A percentile compares a stretch with the other conserved stretches of the same genome.
phyloP scores from a whole-genome alignment of 495 filamentous ascomycete genomes.

The Neurospora discreta region DNA sequence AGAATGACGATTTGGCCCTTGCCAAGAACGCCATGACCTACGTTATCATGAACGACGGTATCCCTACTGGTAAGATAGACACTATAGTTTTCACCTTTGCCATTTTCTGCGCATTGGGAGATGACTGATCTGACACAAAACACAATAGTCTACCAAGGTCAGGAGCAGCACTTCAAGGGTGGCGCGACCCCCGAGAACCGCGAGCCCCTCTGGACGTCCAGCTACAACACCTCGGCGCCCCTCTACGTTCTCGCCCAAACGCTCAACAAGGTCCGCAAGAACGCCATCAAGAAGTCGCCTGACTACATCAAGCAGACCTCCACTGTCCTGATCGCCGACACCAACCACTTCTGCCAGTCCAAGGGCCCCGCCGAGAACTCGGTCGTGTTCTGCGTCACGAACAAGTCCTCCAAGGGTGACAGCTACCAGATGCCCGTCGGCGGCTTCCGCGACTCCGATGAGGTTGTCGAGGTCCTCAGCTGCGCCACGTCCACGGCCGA shows the following conservation, averaged over 20 bases:
- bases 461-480: slow-evolving; percentile 18
- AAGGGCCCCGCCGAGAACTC: slow-evolving; percentile 53
- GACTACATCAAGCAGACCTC: slow-evolving; percentile 44
- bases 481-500: slow-evolving; percentile 16
- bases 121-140: neutral
- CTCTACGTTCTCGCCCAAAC: slow-evolving; percentile 49
- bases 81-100: neutral
- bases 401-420: slow-evolving; percentile 20
- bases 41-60: slow-evolving; percentile 52
- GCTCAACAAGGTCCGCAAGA: slow-evolving; percentile 51
- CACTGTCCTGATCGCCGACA: slow-evolving; percentile 42
- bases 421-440: slow-evolving; percentile 10
- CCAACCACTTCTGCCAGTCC: slow-evolving; percentile 46
- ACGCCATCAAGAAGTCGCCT: slow-evolving; percentile 36
- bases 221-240: slow-evolving; percentile 44
- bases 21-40: slow-evolving; percentile 65
- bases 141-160: slow-evolving; percentile 37
- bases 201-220: slow-evolving; percentile 60
- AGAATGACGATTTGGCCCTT: slow-evolving; percentile 43
- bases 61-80: slow-evolving; percentile 23
- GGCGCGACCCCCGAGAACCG: slow-evolving; percentile 52
- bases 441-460: slow-evolving; percentile 17
- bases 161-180: slow-evolving; percentile 63
- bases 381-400: slow-evolving; percentile 23
- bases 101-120: neutral